Base-by-base conservation (phyloP, 1,284 basidiomycete species). In the Filobasidium uniguttulatum region DNA sequence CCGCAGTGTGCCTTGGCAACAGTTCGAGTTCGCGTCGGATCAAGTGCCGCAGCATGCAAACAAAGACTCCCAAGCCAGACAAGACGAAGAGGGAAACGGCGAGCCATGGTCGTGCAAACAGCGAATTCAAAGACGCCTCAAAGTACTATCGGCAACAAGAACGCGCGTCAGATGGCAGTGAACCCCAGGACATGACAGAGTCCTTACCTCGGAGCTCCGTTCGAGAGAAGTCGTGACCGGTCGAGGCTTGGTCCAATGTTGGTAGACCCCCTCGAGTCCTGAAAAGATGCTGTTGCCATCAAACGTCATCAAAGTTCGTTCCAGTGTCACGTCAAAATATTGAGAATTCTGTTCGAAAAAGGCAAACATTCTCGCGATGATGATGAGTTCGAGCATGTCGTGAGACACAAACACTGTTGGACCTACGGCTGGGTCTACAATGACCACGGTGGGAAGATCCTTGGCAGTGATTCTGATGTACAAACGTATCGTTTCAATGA, bases 391-490 rank as follows among this genome's bases (percentile, higher is more conserved):
- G 28, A 19, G 37, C 14, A 7, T 25, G 3, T 20, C 47, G 30
- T 20, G n/a, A n/a, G n/a, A n/a, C n/a, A n/a, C n/a, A n/a, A n/a
- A n/a, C n/a, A n/a, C n/a, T n/a, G n/a, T n/a, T n/a, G n/a, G n/a
- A 72, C 80, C 54, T 57, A 87, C 87, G 57, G 76, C 70, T 53
- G 91, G 85, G 67, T 93, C 83, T 1, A 83, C 75, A 46, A 94
- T 75, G 15, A 91, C 74, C 10, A 88, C 73, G 5, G 66, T 66
- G 0, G 82, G 77, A 47, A 77, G 71, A 12, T 74, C 71, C 38
- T 34, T 67, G 20, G 59, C 62, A 38, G 59, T 62, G 54, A 71
- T 65, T n/a, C 63, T 66, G 44, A 19, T 38, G 31, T 14, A 85
- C 69, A 1, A 6, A 19, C 10, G 20, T 10, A 45, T 29, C 12